Evolutionary conservation across 208 protist genomes (phyloP).

Genomic region (Wallacemonas sp.): DNA sequence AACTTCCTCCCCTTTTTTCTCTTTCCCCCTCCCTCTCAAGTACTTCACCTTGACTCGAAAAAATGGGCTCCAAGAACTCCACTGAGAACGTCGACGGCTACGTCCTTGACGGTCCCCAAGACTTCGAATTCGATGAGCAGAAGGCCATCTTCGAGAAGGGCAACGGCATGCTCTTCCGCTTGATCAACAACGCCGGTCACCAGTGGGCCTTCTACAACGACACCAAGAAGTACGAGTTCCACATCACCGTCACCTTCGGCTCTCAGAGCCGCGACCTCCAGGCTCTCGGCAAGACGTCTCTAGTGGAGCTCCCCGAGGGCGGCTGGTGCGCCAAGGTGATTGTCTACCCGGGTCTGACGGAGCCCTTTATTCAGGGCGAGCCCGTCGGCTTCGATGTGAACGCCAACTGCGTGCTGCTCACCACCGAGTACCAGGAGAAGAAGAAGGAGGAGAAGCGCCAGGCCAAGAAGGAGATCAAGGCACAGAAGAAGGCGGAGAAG

Average conservation of each 20-base stretch:
- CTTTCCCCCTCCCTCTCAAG: background rate
- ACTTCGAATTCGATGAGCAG: conserved; percentile 59
- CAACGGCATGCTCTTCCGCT: conserved; percentile 62
- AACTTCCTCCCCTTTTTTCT: background rate
- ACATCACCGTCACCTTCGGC: conserved; percentile 45
- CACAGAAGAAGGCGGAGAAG: conserved; percentile 27
- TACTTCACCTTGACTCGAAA: background rate
- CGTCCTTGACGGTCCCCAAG: conserved; percentile 28
- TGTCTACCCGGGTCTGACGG: conserved; percentile 44
- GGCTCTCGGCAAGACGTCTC: conserved; percentile 37
- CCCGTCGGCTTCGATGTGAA: conserved; percentile 37
- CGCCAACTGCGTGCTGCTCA: conserved; percentile 47
- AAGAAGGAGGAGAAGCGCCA: conserved; percentile 54
- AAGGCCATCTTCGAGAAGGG: conserved; percentile 40
- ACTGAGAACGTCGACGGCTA: conserved; percentile 26
- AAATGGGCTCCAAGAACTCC: conserved; percentile 23
- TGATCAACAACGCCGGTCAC: conserved; percentile 28
- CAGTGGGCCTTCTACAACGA: conserved; percentile 71
- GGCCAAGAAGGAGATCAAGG: conserved; percentile 48
- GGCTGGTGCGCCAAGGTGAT: conserved; percentile 30
- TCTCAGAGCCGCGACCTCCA: conserved; percentile 27
- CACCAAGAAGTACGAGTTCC: conserved; percentile 49
- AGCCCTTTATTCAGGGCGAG: conserved; percentile 48
- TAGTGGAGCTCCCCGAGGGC: conserved; percentile 27
- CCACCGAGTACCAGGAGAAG: conserved; percentile 60